Evolutionary conservation across 1,139 yeast species (phyloP).

Genomic region (Saccharomyces hybrid): DNA sequence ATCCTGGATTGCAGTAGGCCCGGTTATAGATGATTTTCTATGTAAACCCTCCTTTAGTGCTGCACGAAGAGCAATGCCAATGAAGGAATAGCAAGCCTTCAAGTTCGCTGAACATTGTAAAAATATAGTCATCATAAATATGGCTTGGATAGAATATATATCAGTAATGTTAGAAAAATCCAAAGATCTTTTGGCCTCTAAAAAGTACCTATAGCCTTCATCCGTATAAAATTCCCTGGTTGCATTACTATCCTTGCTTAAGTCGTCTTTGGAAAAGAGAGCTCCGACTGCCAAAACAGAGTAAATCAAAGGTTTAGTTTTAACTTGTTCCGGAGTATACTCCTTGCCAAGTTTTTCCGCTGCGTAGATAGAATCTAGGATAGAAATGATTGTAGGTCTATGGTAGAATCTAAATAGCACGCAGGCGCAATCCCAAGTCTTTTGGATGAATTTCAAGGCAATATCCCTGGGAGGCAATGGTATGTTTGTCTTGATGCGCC

Average conservation of each 20-base stretch:
- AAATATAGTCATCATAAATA: constrained; percentile 60
- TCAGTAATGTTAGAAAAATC: constrained; percentile 60
- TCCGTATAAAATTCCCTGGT: constrained; percentile 45
- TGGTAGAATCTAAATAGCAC: constrained; percentile 79
- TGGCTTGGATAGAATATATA: constrained; percentile 64
- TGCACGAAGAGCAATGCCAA: constrained; percentile 78
- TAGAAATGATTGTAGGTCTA: constrained; percentile 64
- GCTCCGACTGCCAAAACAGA: constrained; percentile 69
- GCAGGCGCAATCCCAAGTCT: constrained; percentile 83
- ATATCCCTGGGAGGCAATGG: constrained; percentile 61
- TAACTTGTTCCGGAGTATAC: constrained; percentile 66
- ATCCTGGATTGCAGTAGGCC: constrained; percentile 51
- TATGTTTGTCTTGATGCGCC: constrained; percentile 1
- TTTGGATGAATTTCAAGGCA: constrained; percentile 62
- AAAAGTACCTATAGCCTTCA: constrained; percentile 77
- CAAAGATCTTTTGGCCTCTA: constrained; percentile 70
- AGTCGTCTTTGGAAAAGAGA: constrained; percentile 44
- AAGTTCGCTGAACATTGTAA: constrained; percentile 82
- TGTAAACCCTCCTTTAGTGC: constrained; percentile 81
- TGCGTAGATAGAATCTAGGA: constrained; percentile 50
- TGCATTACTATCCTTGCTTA: constrained; percentile 38
- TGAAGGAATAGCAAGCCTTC: constrained; percentile 81
- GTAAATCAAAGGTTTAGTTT: constrained; percentile 71
- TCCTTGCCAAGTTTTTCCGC: constrained; percentile 50
- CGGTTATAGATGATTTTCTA: constrained; percentile 43